phyloP scores from a whole-genome alignment of 1,284 basidiomycete species.

The Filobasidium uniguttulatum region DNA sequence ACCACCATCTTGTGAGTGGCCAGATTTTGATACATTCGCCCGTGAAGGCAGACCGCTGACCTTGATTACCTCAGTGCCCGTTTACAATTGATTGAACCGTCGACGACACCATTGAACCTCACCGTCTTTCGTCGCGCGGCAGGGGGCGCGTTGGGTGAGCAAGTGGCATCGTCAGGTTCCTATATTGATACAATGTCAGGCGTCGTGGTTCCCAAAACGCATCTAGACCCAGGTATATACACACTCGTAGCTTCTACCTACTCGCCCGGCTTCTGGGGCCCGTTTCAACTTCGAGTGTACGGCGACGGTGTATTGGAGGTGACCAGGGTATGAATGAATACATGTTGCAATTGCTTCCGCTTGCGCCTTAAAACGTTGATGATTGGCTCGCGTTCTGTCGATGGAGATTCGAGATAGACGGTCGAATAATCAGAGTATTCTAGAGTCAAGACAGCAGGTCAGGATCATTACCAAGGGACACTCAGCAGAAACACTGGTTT shows the following conservation, averaged over 20 bases:
- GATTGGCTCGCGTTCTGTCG: too few relatives aligned
- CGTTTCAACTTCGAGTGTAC: slow-evolving; percentile 50
- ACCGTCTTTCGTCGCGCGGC: slow-evolving; percentile 29
- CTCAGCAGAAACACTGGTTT: too few relatives aligned
- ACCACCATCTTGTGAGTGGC: slow-evolving; percentile 49
- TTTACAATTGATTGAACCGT: slow-evolving; percentile 12
- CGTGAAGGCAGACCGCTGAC: not conserved
- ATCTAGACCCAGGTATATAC: slow-evolving; percentile 51
- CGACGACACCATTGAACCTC: slow-evolving; percentile 28
- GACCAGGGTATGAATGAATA: not conserved
- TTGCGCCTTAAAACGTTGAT: too few relatives aligned
- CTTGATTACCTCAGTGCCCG: slow-evolving; percentile 9
- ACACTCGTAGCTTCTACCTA: slow-evolving; percentile 60
- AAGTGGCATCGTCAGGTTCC: slow-evolving; percentile 56
- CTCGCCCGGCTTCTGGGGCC: slow-evolving; percentile 45
- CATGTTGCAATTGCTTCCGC: too few relatives aligned
- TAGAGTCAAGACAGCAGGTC: too few relatives aligned
- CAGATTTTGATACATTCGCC: too few relatives aligned
- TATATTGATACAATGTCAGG: slow-evolving; percentile 60
- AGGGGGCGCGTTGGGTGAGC: slow-evolving; percentile 34
- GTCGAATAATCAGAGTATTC: too few relatives aligned
- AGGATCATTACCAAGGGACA: too few relatives aligned
- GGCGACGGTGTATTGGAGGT: slow-evolving; percentile 6
- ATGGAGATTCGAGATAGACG: too few relatives aligned
- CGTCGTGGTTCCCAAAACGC: slow-evolving; percentile 47